These are phyloP conservation scores for Kurtzmaniella natalensis DNA, from an alignment of 1,139 yeast genomes.

Conservation along the genomic window DNA sequence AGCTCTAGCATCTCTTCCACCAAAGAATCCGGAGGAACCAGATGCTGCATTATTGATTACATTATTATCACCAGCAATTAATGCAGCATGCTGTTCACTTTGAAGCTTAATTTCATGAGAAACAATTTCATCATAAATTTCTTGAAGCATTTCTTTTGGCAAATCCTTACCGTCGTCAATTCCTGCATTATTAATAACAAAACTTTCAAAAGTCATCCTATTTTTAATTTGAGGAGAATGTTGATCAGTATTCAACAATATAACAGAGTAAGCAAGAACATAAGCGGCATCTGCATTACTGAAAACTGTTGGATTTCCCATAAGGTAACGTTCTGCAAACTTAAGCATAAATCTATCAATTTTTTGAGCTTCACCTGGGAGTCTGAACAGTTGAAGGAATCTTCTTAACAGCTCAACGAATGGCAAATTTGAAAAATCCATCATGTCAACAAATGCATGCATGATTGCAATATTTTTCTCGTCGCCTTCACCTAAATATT, in stretches of 20 bases:
- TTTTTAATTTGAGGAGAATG: slow-evolving; percentile 84
- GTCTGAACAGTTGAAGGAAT: slow-evolving; percentile 81
- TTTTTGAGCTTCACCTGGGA: slow-evolving; percentile 98
- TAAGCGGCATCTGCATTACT: slow-evolving; percentile 94
- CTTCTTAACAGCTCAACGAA: slow-evolving; percentile 85
- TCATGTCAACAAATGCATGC: slow-evolving; percentile 90
- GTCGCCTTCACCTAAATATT: slow-evolving; percentile 86
- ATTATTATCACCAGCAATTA: slow-evolving; percentile 59
- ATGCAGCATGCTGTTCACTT: slow-evolving; percentile 92
- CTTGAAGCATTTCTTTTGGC: slow-evolving; percentile 65
- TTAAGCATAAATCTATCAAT: slow-evolving; percentile 95
- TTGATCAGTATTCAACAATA: slow-evolving; percentile 89
- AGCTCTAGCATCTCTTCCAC: slow-evolving; percentile 68
- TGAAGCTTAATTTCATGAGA: slow-evolving; percentile 82
- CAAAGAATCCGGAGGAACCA: slow-evolving; percentile 60
- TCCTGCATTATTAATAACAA: slow-evolving; percentile 83
- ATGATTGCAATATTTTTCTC: slow-evolving; percentile 72
- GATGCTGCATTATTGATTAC: slow-evolving; percentile 28
- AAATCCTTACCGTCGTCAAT: slow-evolving; percentile 88
- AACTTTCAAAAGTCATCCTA: slow-evolving; percentile 85
- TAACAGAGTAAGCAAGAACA: slow-evolving; percentile 86
- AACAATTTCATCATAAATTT: slow-evolving; percentile 72
- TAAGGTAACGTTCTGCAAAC: slow-evolving; percentile 87
- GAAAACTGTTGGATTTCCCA: slow-evolving; percentile 81
- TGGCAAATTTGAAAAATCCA: slow-evolving; percentile 66